These are phyloP conservation scores for Erysimum pusillum DNA, from an alignment of 441 rosid genomes.

Conservation along the genomic window DNA sequence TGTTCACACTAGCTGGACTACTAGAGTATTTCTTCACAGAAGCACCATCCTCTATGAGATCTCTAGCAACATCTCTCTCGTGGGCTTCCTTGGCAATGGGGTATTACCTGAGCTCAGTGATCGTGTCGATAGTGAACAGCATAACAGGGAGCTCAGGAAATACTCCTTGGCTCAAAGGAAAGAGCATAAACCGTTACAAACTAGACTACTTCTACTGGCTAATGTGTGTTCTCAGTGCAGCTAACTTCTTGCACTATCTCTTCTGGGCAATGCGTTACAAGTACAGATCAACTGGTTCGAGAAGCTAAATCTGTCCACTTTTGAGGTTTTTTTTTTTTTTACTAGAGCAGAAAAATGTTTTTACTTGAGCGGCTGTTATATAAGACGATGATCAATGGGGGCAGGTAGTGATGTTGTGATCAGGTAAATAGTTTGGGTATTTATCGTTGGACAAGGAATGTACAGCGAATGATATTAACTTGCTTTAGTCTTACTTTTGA, in stretches of 20 bases:
- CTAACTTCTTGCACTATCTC: conserved; percentile 76
- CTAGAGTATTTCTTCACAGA: conserved; percentile 93
- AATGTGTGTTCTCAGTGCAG: conserved; percentile 72
- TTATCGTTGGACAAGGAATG: conserved; percentile 41
- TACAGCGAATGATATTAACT: conserved; percentile 46
- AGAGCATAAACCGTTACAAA: conserved; percentile 62
- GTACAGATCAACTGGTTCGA: conserved; percentile 59
- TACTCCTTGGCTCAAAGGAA: conserved; percentile 75
- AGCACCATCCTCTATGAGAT: conserved; percentile 85
- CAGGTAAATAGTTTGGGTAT: conserved; percentile 32
- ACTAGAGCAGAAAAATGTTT: conserved; percentile 32
- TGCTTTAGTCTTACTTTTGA: conserved; percentile 36
- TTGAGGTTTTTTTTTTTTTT: conserved; percentile 7
- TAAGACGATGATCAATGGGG: conserved; percentile 34
- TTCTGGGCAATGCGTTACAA: conserved; percentile 82
- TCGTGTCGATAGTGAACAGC: conserved; percentile 71
- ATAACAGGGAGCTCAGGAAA: conserved; percentile 54
- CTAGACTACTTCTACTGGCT: conserved; percentile 90
- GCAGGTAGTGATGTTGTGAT: conserved; percentile 23
- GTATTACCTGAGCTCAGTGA: conserved; percentile 80
- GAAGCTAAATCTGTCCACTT: not conserved
- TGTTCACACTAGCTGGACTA: conserved; percentile 89
- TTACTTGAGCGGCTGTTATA: conserved; percentile 40
- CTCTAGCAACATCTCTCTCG: conserved; percentile 87
- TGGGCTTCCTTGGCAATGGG: conserved; percentile 93